These are phyloP conservation scores for Pochonia chlamydosporia DNA, from an alignment of 2,329 filamentous ascomycete species.

Conservation along the genomic window DNA sequence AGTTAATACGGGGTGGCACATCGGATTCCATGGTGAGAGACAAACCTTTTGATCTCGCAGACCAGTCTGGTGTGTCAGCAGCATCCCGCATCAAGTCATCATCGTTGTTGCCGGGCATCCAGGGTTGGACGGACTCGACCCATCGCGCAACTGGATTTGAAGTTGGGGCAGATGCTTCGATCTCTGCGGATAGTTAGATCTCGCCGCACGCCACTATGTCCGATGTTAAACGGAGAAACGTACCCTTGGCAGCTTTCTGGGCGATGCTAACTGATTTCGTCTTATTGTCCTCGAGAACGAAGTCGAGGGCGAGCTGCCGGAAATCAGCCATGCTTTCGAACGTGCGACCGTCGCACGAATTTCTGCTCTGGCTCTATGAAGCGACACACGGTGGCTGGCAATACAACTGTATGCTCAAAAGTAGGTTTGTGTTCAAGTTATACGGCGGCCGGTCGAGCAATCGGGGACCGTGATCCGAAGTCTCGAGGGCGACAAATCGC, in stretches of 20 bases:
- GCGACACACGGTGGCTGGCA: not conserved
- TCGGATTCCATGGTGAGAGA: not conserved
- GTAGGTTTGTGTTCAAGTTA: not conserved
- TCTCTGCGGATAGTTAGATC: constrained; percentile 27
- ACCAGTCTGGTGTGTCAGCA: constrained; percentile 42
- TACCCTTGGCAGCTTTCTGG: constrained; percentile 40
- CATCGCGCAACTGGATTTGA: constrained; percentile 45
- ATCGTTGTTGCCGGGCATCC: constrained; percentile 41
- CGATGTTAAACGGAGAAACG: not conserved
- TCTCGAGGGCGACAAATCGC: not conserved
- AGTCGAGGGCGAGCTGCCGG: constrained; percentile 47
- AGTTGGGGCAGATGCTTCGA: constrained; percentile 36
- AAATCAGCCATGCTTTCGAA: constrained; percentile 36
- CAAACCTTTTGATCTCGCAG: constrained; percentile 45
- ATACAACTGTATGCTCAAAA: not conserved
- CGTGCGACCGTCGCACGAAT: not conserved
- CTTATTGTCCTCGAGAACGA: constrained; percentile 46
- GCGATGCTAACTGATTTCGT: constrained; percentile 33
- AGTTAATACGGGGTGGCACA: not conserved
- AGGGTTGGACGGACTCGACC: constrained; percentile 49
- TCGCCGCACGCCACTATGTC: not conserved
- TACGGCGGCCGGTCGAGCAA: too few species aligned
- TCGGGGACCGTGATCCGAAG: too few species aligned
- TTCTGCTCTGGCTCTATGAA: not conserved
- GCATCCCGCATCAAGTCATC: constrained; percentile 31